phyloP scores from a whole-genome alignment of 2,329 filamentous ascomycete genomes.

The Claviceps pazoutovae region DNA sequence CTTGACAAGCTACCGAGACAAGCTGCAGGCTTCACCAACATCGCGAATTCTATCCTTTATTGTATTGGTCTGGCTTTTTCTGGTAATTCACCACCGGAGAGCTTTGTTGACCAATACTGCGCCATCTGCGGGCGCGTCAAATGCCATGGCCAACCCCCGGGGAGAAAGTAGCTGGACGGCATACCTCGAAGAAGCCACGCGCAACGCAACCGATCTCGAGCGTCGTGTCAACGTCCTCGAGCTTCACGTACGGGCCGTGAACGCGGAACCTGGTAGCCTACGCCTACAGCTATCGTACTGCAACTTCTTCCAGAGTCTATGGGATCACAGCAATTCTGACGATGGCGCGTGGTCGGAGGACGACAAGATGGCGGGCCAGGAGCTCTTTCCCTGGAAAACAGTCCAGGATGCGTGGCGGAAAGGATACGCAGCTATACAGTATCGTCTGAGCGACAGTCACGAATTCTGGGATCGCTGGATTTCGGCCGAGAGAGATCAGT shows the following conservation, averaged over 20 bases:
- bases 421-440: slow-evolving; percentile 57
- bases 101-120: not conserved
- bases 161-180: slow-evolving; percentile 68
- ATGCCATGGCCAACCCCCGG: slow-evolving; percentile 41
- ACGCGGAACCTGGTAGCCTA: slow-evolving; percentile 59
- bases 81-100: not conserved
- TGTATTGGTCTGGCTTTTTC: not conserved
- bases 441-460: slow-evolving; percentile 64
- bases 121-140: slow-evolving; percentile 4
- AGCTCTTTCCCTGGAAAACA: slow-evolving; percentile 55
- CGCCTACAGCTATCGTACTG: slow-evolving; percentile 66
- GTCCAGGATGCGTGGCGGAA: slow-evolving; percentile 58
- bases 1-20: not conserved
- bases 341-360: slow-evolving; percentile 46
- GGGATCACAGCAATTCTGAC: slow-evolving; percentile 46
- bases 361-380: slow-evolving; percentile 53
- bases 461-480: slow-evolving; percentile 69
- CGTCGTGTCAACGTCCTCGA: slow-evolving; percentile 57
- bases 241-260: slow-evolving; percentile 54
- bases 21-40: not conserved
- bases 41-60: not conserved
- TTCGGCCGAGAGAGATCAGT: slow-evolving; percentile 54
- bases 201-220: slow-evolving; percentile 47
- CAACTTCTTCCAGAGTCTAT: slow-evolving; percentile 62
- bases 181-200: slow-evolving; percentile 58